phyloP scores from a whole-genome alignment of 1,139 yeast species.

The Candida frijolesensis region DNA sequence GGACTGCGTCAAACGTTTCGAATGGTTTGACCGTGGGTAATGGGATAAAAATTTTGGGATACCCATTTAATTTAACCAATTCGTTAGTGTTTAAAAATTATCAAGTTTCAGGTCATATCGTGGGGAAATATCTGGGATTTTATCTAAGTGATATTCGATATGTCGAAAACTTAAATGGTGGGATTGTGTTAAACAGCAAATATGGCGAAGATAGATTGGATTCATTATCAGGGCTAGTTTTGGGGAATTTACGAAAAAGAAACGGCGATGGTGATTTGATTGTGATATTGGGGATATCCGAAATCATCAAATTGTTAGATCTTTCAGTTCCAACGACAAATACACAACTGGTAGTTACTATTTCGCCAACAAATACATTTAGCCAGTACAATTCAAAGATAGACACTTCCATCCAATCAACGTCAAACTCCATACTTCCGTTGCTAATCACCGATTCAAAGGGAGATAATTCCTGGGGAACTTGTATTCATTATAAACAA shows the following conservation, averaged over 20 bases:
- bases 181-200: conserved; percentile 32
- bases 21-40: conserved; percentile 7
- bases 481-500: conserved; percentile 30
- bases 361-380: background rate
- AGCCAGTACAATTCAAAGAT: no score
- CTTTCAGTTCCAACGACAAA: conserved; percentile 2
- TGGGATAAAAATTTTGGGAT: conserved; percentile 33
- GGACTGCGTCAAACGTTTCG: no score
- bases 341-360: background rate
- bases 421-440: conserved; percentile 8
- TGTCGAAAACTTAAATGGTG: conserved; percentile 70
- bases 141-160: conserved; percentile 56
- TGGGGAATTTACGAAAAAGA: conserved; percentile 50
- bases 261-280: conserved; percentile 67
- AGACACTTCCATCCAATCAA: background rate
- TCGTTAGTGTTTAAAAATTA: conserved; percentile 57
- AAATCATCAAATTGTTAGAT: conserved; percentile 13
- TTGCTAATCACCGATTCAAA: conserved; percentile 8
- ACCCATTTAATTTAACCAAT: conserved; percentile 63
- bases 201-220: background rate
- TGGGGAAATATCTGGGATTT: conserved; percentile 24
- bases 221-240: conserved; percentile 50
- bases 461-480: conserved; percentile 33
- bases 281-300: conserved; percentile 52
- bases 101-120: conserved; percentile 46